Percentiles rank a stretch among this genome's conserved stretches.
These are phyloP conservation scores for Carex kokanica DNA, from an alignment of 176 grass and related monocot genomes.

Conservation along the genomic window DNA sequence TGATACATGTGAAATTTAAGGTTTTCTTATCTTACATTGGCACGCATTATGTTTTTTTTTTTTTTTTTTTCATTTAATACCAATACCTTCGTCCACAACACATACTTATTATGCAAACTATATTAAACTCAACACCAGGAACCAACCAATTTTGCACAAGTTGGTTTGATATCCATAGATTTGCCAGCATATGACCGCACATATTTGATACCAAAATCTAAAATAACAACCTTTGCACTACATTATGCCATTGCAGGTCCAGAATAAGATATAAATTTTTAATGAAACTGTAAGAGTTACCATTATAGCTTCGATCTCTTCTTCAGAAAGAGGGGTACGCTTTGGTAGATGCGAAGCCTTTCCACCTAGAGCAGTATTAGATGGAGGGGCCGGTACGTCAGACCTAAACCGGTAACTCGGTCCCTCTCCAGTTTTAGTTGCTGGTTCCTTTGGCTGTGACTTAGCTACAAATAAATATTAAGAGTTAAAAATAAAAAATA, in stretches of 20 bases:
- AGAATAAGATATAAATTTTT: background rate
- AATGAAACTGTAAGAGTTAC: conserved; percentile 29
- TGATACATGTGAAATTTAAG: background rate
- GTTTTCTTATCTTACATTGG: background rate
- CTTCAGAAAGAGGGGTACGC: conserved; percentile 77
- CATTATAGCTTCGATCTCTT: conserved; percentile 96
- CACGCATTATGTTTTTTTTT: background rate
- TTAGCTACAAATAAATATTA: conserved; percentile 42
- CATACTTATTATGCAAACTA: background rate
- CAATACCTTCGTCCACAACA: background rate
- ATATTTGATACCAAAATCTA: background rate
- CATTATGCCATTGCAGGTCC: background rate
- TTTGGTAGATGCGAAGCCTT: conserved; percentile 88
- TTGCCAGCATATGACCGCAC: background rate
- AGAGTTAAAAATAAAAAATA: background rate
- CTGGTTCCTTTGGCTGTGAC: conserved; percentile 31
- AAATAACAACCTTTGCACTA: background rate
- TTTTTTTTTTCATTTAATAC: background rate
- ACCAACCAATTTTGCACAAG: background rate
- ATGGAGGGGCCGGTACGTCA: conserved; percentile 79
- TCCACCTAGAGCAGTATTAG: conserved; percentile 79
- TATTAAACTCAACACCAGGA: background rate
- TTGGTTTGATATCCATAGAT: background rate
- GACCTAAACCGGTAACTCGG: conserved; percentile 87
- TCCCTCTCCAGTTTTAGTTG: conserved; percentile 35